phyloP scores from a whole-genome alignment of 495 filamentous ascomycete species.

The Neurospora sp. region DNA sequence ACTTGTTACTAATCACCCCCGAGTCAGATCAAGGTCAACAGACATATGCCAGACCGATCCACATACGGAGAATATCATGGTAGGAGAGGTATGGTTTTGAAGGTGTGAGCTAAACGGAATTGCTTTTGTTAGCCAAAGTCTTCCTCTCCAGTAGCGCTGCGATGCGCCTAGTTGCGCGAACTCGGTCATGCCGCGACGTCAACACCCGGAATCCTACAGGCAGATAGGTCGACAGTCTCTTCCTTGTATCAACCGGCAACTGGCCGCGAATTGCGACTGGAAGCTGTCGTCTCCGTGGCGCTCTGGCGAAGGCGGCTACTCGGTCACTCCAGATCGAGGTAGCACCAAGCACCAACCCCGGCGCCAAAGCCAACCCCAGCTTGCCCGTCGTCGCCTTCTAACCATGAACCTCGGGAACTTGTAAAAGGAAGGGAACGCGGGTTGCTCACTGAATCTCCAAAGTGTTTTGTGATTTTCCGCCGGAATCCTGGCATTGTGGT shows the following conservation, averaged over 20 bases:
- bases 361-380: neutral
- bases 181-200: neutral
- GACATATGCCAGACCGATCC: neutral
- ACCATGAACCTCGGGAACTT: neutral
- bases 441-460: slow-evolving; percentile 26
- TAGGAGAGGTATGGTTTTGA: slow-evolving; percentile 34
- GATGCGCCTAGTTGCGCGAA: neutral
- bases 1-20: slow-evolving; percentile 28
- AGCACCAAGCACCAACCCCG: neutral
- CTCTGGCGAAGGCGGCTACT: neutral
- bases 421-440: neutral
- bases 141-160: neutral
- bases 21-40: slow-evolving; percentile 6
- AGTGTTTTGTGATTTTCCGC: slow-evolving; percentile 23
- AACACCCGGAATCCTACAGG: neutral
- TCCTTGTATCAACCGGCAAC: neutral
- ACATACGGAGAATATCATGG: slow-evolving; percentile 35
- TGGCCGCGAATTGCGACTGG: neutral
- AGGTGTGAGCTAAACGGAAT: slow-evolving; percentile 19
- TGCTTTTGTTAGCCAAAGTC: neutral
- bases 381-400: neutral
- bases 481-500: slow-evolving; percentile 22
- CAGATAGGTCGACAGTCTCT: neutral
- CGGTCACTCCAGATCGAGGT: neutral
- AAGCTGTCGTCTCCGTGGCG: neutral